Base-by-base conservation (phyloP, 1,139 yeast genomes). In the Yamadazyma conglobata region DNA sequence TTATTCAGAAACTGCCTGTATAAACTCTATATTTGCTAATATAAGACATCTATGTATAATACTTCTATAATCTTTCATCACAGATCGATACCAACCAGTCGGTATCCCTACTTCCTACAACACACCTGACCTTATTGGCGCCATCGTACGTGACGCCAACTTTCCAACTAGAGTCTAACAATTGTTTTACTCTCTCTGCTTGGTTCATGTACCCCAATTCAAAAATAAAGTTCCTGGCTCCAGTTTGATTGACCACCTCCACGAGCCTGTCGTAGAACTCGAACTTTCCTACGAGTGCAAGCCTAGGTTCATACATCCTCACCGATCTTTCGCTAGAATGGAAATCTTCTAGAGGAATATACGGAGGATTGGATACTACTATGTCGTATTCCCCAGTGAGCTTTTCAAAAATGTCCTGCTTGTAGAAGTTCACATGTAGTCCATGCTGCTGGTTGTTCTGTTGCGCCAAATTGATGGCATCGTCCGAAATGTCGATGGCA, bases 361-460 rank as follows among this genome's bases (percentile, higher is more conserved):
- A 91, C 0, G 98, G 98, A 1, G 98, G 98, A 46, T 91, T 91
- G 14, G 95, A 75, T 0, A 82, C 72, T 1, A 91, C 51, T 4
- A 89, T 33, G 40, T 83, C 85, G 8, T 62, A 34, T 3, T 27
- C 15, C 3, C 22, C 22, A 1, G 27, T 6, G 1, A 32, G 24
- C 2, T 31, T 29, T 2, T 34, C 22, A 20, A 64, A 50, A 3
- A 70, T 38, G 39, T 61, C 61, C 1, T 47, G 58, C 9, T 44
- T 31, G n/a, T 32, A 30, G 22, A 58, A 47, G 3, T 27, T 31
- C 3, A 60, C 50, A 2, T 32, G 27, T 2, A 43, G 27, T 5
- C 29, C 30, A 33, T 42, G 39, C 10, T 33, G 27, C 3, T 32
- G 30, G 11, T 39, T 37, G 46, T 89, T 89, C 26, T 61, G 55